A percentile compares a stretch with the other conserved stretches of the same genome.
Conservation (phyloP, 148 eudicot genomes). For the Heliosperma pusillum region DNA sequence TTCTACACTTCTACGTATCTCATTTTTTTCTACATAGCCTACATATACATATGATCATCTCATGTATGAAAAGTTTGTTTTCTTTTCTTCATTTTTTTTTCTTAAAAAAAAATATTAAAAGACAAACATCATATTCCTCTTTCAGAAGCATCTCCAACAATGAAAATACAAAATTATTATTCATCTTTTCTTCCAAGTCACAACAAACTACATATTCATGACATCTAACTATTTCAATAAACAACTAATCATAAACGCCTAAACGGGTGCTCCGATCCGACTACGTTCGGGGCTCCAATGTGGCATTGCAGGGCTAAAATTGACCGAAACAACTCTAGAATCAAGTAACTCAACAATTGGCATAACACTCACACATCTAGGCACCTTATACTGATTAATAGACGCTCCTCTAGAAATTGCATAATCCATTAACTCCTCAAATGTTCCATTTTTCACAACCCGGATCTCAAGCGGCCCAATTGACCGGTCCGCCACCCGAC, state of each 20-base stretch:
- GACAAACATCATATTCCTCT: too few relatives aligned
- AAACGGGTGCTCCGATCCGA: not conserved
- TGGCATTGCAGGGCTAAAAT: slow-evolving; percentile 47
- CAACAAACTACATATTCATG: not conserved
- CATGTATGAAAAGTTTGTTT: too few relatives aligned
- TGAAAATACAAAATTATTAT: too few relatives aligned
- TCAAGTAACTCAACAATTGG: slow-evolving; percentile 46
- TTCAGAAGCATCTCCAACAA: too few relatives aligned
- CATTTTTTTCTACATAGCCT: too few relatives aligned
- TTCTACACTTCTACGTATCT: too few relatives aligned
- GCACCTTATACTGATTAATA: slow-evolving; percentile 53
- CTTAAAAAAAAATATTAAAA: too few relatives aligned
- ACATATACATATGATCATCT: too few relatives aligned
- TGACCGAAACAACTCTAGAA: slow-evolving; percentile 42
- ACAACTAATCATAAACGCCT: not conserved
- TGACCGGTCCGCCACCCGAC: slow-evolving; percentile 47
- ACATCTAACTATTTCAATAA: not conserved
- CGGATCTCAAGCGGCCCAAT: slow-evolving; percentile 61
- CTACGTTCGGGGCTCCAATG: slow-evolving; percentile 40
- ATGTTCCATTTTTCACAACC: slow-evolving; percentile 49
- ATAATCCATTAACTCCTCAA: slow-evolving; percentile 68
- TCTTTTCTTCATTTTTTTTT: too few relatives aligned
- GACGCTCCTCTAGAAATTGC: slow-evolving; percentile 56
- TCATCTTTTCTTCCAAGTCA: too few relatives aligned
- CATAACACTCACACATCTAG: slow-evolving; percentile 51